Evolutionary conservation across 108 stramenopile species (phyloP), one percentile per base, ranked within the genome.

Genomic region (Schizochytrium sp.): DNA sequence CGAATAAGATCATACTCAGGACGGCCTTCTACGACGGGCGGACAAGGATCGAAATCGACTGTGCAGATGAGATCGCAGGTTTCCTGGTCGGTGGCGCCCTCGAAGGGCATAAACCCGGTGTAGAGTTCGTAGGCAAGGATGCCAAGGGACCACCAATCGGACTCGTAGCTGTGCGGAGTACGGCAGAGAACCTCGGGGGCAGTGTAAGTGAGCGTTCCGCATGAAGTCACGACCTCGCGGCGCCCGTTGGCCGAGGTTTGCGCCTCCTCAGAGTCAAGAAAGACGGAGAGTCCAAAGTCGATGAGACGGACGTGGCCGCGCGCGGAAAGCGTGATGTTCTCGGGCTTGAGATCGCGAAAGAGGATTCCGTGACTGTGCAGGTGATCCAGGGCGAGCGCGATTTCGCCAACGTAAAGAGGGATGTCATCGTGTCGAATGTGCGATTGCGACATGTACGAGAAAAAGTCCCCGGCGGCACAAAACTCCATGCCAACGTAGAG

Each of bases 131-230:
- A 90, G 4, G 63, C 69, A 8, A 92, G 48, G 60, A 92, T 29
- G 25, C 92, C 92, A 14, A 92, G 87, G 45, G 90, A 89, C 92
- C 92, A 92, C 92, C 92, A 92, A 69, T 92, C 92, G n/a, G 91
- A 88, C 48, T 72, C 88, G 47, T 87, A 87, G 58, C 88, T 92
- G 60, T 92, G 92, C 19, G 87, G 83, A 63, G 51, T 76, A 14
- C 87, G 90, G 18, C 91, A 87, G 58, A 92, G 72, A 87, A 92
- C 90, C 89, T 92, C 92, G 18, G 92, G 92, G 16, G 90, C 60
- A 89, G 91, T 91, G 89, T 92, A 92, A 58, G 89, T 72, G 63
- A 89, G 88, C 71, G 92, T 92, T 19, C 92, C 92, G 60, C 92
- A 92, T 59, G 87, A 89, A 23, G 90, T 89, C 44, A 83, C 51